Base-by-base conservation (phyloP, 2,329 filamentous ascomycete genomes). In the Diplodia mutila region DNA sequence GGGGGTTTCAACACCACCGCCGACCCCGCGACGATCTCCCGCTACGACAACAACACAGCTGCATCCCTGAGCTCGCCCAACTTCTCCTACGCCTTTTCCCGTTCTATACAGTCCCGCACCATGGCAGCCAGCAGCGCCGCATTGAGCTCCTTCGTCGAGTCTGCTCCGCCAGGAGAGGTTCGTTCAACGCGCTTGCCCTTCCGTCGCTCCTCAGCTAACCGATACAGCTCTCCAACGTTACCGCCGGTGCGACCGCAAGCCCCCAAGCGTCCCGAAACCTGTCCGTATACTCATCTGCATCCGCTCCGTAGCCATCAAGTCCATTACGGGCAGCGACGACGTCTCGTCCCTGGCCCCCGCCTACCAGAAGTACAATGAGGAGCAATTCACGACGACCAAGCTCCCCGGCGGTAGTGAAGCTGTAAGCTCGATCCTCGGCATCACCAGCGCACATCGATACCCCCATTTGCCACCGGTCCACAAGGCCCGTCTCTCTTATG, bases 161-260 rank as follows among this genome's bases (percentile, higher is more conserved):
- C 93, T 76, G 93, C 95, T 75, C 95, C 95, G 57, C 95, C 95
- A 25, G 95, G 95, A 84, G 95, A 99, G 91, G 94, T 97, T 87
- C 74, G 82, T 79, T 71, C 71, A 5, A 8, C 23, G 27, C 39
- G 2, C 53, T 21, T 27, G 42, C 51, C 53, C 69, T 54, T 51
- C 32, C 66, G 54, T 32, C 42, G 25, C 66, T 70, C 61, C 67
- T 37, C 68, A 66, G 69, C 73, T 79, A 74, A 76, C 72, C 71
- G 34, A 69, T 39, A 64, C 72, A 97, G 93, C 90, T 97, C 73
- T 86, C 88, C 80, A 93, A 97, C 83, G 92, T 97, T 72, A 88
- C 96, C 72, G 90, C 91, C 80, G 92, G 92, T 94, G 89, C 61
- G 67, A 34, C 8, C 54, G 16, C 25, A 12, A 18, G 27, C 52